Conservation (phyloP, 106 monocot genomes). For the Allium sativum region DNA sequence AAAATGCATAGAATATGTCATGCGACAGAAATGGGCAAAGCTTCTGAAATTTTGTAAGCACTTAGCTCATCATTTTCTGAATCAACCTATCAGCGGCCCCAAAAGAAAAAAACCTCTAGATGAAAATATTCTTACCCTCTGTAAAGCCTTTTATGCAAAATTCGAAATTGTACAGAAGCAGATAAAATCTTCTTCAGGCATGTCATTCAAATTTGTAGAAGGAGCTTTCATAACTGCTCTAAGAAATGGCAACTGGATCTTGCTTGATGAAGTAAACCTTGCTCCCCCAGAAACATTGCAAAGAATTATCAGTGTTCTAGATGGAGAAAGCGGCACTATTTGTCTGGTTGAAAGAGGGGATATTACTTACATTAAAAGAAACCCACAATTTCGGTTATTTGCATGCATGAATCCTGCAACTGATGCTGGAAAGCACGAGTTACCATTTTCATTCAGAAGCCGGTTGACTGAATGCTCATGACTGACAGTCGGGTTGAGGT, state of each 20-base stretch:
- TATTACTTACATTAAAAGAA: slow-evolving; percentile 57
- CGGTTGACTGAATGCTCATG: slow-evolving; percentile 87
- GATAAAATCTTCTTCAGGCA: slow-evolving; percentile 38
- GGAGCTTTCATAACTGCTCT: slow-evolving; percentile 90
- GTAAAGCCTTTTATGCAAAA: slow-evolving; percentile 49
- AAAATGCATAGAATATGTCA: no score
- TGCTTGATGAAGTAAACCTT: slow-evolving; percentile 97
- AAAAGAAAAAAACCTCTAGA: slow-evolving; percentile 63
- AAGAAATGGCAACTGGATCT: slow-evolving; percentile 80
- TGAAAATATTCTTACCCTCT: slow-evolving; percentile 29
- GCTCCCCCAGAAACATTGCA: slow-evolving; percentile 87
- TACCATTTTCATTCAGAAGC: slow-evolving; percentile 64
- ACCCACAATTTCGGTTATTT: slow-evolving; percentile 75
- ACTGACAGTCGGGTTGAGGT: no score
- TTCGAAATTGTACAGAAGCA: slow-evolving; percentile 52
- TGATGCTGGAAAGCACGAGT: slow-evolving; percentile 88
- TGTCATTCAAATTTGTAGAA: slow-evolving; percentile 88
- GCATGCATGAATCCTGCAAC: slow-evolving; percentile 99
- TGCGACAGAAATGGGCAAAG: slow-evolving; percentile 74
- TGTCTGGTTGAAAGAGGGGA: slow-evolving; percentile 93
- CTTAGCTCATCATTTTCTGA: slow-evolving; percentile 17
- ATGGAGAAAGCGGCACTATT: slow-evolving; percentile 66
- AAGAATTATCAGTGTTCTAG: slow-evolving; percentile 73
- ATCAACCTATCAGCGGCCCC: slow-evolving; percentile 16
- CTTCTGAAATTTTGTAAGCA: slow-evolving; percentile 35